phyloP scores from a whole-genome alignment of 202 grass and related monocot species.

The Digitaria exilis region DNA sequence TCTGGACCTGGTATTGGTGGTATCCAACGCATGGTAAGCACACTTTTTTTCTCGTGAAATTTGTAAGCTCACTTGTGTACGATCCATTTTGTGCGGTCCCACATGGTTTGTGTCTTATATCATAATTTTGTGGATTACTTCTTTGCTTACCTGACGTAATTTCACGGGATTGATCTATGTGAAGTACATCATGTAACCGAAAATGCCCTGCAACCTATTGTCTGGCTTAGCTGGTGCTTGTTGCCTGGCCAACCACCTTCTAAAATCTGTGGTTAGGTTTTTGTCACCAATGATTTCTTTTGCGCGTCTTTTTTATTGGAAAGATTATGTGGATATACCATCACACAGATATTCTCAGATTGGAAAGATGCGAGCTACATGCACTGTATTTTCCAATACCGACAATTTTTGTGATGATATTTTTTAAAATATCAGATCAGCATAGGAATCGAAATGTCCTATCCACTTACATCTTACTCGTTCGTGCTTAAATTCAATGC shows the following conservation, averaged over 20 bases:
- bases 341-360: no score
- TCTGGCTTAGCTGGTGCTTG: neutral
- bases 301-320: no score
- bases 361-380: no score
- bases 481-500: neutral
- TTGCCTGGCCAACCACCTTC: no score
- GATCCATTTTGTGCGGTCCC: neutral
- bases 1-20: no score
- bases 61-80: neutral
- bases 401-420: neutral
- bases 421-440: neutral
- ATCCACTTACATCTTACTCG: neutral
- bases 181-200: neutral
- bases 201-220: neutral
- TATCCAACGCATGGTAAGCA: constrained; percentile 8
- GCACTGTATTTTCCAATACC: neutral
- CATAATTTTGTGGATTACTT: neutral
- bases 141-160: neutral
- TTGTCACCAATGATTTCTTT: no score
- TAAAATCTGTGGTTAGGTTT: no score
- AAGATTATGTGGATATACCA: no score
- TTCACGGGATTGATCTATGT: neutral
- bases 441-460: neutral
- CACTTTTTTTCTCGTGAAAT: neutral
- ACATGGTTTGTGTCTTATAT: neutral